phyloP scores from a whole-genome alignment of 2,329 filamentous ascomycete species.

The Fusarium hostae region DNA sequence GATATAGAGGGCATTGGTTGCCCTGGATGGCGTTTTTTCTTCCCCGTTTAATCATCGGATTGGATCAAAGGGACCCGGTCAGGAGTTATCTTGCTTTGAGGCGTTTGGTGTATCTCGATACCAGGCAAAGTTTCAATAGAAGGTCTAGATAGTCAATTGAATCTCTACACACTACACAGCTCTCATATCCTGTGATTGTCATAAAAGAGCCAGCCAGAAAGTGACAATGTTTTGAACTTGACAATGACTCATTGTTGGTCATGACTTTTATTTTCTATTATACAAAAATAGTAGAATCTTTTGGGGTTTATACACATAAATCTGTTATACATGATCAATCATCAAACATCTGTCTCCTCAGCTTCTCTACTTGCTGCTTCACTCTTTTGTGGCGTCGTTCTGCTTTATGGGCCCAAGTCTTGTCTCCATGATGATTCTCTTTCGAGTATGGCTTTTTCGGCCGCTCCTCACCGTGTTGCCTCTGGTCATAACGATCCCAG shows the following conservation, averaged over 20 bases:
- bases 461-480: constrained; percentile 3
- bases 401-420: neutral
- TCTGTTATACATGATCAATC: constrained; percentile 23
- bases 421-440: neutral
- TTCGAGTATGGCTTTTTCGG: neutral
- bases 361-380: neutral
- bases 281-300: constrained; percentile 9
- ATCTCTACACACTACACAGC: neutral
- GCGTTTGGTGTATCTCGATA: constrained; percentile 34
- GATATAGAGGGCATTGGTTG: constrained; percentile 14
- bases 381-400: neutral
- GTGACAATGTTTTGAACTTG: neutral
- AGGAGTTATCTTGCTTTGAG: constrained; percentile 2
- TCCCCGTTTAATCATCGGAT: neutral
- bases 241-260: neutral
- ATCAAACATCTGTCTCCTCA: constrained; percentile 7
- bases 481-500: constrained; percentile 44
- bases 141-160: constrained; percentile 22
- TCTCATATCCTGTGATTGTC: neutral
- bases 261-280: constrained; percentile 13
- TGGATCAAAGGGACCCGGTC: neutral
- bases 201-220: neutral
- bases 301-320: constrained; percentile 23
- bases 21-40: constrained; percentile 8
- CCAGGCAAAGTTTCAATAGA: constrained; percentile 9